Evolutionary conservation across 768 basidiomycete species (phyloP).

Genomic region (Leccinum disarticulatum): DNA sequence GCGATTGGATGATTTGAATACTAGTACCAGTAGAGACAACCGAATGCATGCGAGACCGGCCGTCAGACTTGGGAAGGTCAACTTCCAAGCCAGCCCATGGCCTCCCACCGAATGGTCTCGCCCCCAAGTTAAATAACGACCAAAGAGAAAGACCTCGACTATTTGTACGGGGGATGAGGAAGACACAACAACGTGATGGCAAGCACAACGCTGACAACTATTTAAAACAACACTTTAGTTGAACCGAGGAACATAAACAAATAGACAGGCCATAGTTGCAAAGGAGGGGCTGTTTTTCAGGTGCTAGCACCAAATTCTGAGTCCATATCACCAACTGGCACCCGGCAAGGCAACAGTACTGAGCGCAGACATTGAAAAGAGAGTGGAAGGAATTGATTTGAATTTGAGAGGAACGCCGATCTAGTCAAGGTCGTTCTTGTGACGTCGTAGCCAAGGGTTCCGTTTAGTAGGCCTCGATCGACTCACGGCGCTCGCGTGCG

Average conservation of each 20-base stretch:
- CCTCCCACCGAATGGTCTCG: conserved; percentile 10
- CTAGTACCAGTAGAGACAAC: conserved; percentile 2
- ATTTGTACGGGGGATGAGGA: conserved; percentile 16
- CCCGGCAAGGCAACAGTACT: conserved; percentile 11
- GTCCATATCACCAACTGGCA: conserved; percentile 19
- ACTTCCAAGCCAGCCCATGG: conserved; percentile 33
- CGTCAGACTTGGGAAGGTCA: conserved; percentile 35
- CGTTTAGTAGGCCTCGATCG: conserved; percentile 65
- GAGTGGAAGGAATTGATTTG: conserved; percentile 21
- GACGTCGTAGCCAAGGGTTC: conserved; percentile 5
- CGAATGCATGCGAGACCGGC: conserved; percentile 8
- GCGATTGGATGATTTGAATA: conserved; percentile 13
- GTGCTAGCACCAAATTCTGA: conserved; percentile 26
- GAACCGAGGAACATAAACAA: conserved; percentile 22
- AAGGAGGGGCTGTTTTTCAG: conserved; percentile 25
- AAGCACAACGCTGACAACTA: conserved; percentile 28
- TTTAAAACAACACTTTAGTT: conserved; percentile 28
- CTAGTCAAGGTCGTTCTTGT: conserved; percentile 10
- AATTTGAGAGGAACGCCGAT: conserved; percentile 15
- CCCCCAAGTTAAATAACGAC: conserved; percentile 23
- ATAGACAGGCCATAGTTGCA: conserved; percentile 23
- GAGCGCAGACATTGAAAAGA: conserved; percentile 16
- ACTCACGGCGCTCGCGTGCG: conserved; percentile 76
- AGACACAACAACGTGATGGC: conserved; percentile 24
- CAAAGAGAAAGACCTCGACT: conserved; percentile 13